These are phyloP conservation scores for Penicillium cosmopolitanum DNA, from an alignment of 495 filamentous ascomycete genomes.

Conservation along the genomic window DNA sequence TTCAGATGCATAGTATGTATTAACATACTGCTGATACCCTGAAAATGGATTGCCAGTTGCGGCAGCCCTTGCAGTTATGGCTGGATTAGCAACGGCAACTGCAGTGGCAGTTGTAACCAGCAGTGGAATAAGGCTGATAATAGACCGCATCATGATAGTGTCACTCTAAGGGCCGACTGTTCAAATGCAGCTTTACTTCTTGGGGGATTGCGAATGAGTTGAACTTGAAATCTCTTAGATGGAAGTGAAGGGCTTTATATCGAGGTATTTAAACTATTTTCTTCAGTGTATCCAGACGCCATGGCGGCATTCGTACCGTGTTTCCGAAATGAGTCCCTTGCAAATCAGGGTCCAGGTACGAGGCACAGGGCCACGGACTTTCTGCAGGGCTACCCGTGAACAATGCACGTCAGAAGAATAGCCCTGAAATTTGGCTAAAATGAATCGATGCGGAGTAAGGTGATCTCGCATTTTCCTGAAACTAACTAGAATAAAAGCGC, in stretches of 20 bases:
- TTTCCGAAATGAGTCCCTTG: neutral
- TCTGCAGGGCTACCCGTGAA: neutral
- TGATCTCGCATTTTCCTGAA: neutral
- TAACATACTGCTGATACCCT: conserved; percentile 58
- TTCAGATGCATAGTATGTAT: conserved; percentile 62
- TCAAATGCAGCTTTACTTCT: neutral
- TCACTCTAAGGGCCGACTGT: neutral
- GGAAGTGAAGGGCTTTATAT: neutral
- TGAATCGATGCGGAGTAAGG: neutral
- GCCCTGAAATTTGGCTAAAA: conserved; percentile 6
- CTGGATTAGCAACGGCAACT: conserved; percentile 16
- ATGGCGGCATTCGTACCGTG: neutral
- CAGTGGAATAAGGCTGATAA: conserved; percentile 14
- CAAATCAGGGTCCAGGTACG: conserved; percentile 5
- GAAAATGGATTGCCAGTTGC: conserved; percentile 56
- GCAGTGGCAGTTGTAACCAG: conserved; percentile 17
- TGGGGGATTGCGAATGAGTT: neutral
- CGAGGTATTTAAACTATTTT: neutral
- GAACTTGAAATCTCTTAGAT: neutral
- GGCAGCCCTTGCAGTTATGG: conserved; percentile 7
- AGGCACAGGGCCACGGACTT: neutral
- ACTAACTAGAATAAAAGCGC: neutral
- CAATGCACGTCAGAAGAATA: neutral
- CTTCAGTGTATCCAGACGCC: neutral
- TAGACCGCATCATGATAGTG: conserved; percentile 16